Base-by-base conservation (phyloP, 2,329 filamentous ascomycete species). In the Alternaria angustiovoidea region DNA sequence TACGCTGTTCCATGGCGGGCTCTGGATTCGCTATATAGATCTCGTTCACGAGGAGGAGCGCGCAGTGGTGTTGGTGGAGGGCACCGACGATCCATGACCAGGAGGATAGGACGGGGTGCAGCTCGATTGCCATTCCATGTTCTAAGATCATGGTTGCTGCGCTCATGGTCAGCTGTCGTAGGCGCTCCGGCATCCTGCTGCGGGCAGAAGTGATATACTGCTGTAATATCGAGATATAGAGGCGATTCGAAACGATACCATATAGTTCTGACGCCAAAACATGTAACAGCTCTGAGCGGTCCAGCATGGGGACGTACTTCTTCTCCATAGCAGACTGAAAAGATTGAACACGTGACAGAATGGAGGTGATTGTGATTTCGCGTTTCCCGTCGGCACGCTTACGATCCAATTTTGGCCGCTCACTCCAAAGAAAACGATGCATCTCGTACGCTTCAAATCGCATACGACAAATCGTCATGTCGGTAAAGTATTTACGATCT, bases 361-460 rank as follows among this genome's bases (percentile, higher is more conserved):
- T 83, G 2, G 86, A 83, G 0, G 88, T 90, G 49, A 92, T 62
- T 7, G 69, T 65, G 6, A 66, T 62, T 48, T 69, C 69, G 48
- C 63, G 68, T 41, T 71, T 67, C 6, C 70, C 72, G 22, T 65
- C 60, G 9, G 62, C 56, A 32, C 59, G 54, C 41, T 61, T 70
- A 51, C 81, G 82, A 67, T 91, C 88, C 12, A 92, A 79, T 54
- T 86, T 85, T 24, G 88, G 83, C 43, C 90, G 83, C 72, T 93
- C 90, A n/a, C 85, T 79, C 88, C 89, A 92, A 51, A 92, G 82
- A 55, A 85, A 82, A 14, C 90, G 86, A 77, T 89, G 88, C 84
- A 93, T 89, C 75, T 93, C 90, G 70, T 88, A 88, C 73, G 88
- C 86, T 73, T 93, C 90, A 64, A 91, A 90, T 1, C 91, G 86